Percentiles rank a stretch among this genome's conserved stretches.
These are phyloP conservation scores for Symbiodinium natans DNA, from an alignment of 73 alveolate species.

Conservation along the genomic window DNA sequence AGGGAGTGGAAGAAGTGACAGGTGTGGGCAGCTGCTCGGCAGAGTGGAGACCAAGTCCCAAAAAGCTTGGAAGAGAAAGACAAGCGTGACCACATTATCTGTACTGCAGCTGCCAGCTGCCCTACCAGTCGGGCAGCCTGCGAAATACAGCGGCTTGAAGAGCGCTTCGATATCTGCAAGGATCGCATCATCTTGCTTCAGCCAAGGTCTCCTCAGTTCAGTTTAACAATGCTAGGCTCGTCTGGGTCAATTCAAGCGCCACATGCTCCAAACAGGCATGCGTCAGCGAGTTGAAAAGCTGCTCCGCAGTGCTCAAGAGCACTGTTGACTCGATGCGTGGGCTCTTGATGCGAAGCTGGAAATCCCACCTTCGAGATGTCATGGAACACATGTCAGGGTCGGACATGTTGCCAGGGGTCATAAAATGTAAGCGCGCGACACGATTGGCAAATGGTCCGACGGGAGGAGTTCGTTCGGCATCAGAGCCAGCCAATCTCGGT, in stretches of 20 bases:
- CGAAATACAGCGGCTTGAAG: constrained; percentile 42
- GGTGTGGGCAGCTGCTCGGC: too few species aligned
- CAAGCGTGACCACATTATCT: too few species aligned
- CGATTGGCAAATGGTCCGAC: constrained; percentile 78
- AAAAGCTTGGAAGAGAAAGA: too few species aligned
- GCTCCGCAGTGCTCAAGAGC: constrained; percentile 41
- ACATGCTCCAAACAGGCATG: too few species aligned
- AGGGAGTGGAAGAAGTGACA: too few species aligned
- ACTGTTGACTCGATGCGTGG: constrained; percentile 80
- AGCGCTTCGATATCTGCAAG: constrained; percentile 10
- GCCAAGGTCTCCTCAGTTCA: neutral
- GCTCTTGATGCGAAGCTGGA: constrained; percentile 16
- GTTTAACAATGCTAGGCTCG: too few species aligned
- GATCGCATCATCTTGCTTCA: neutral
- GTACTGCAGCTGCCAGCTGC: too few species aligned
- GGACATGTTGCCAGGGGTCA: neutral
- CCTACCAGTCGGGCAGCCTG: constrained; percentile 24
- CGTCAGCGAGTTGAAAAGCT: constrained; percentile 39
- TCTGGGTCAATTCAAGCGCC: too few species aligned
- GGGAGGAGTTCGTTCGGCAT: constrained; percentile 83
- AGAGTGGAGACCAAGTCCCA: too few species aligned
- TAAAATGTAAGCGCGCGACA: neutral
- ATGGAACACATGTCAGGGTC: neutral
- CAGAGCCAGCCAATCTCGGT: constrained; percentile 82
- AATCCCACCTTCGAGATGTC: constrained; percentile 94